Evolutionary conservation across 2,329 filamentous ascomycete species (phyloP).

Genomic region (Colletotrichum tropicale): DNA sequence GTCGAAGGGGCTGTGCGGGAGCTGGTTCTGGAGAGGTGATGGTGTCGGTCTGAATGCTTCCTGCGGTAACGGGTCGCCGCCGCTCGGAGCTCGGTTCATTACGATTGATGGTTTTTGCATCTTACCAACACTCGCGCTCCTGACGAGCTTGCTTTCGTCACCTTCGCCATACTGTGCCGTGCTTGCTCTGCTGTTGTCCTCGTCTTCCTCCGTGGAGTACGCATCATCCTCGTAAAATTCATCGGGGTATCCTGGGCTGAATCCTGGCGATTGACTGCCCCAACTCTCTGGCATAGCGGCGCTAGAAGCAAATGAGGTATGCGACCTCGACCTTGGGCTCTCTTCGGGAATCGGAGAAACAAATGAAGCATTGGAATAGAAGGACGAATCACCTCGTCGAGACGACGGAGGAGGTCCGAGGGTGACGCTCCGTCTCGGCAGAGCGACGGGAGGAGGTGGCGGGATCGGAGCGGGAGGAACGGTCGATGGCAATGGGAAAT

Average conservation of each 20-base stretch:
- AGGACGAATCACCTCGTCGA: conserved; percentile 65
- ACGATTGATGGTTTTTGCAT: conserved; percentile 63
- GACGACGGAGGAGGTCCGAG: conserved; percentile 66
- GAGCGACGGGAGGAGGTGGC: conserved; percentile 27
- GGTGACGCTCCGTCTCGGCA: conserved; percentile 53
- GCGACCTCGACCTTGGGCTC: conserved; percentile 59
- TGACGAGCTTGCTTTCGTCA: conserved; percentile 62
- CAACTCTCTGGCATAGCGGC: conserved; percentile 74
- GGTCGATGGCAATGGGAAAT: conserved; percentile 55
- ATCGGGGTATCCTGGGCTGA: conserved; percentile 51
- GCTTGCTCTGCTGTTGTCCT: conserved; percentile 28
- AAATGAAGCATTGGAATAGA: conserved; percentile 68
- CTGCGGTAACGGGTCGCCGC: conserved; percentile 10
- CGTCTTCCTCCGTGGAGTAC: conserved; percentile 43
- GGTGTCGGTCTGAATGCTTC: conserved; percentile 31
- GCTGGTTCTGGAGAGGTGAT: conserved; percentile 39
- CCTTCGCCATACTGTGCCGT: conserved; percentile 46
- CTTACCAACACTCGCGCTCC: conserved; percentile 66
- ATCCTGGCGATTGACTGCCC: conserved; percentile 53
- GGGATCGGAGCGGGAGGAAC: conserved; percentile 20
- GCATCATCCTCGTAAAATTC: conserved; percentile 55
- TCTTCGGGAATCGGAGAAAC: conserved; percentile 82
- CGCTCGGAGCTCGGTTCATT: conserved; percentile 37
- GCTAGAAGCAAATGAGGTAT: conserved; percentile 73
- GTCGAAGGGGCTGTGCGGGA: conserved; percentile 36